A percentile compares a stretch with the other conserved stretches of the same genome.
phyloP scores from a whole-genome alignment of 352 stramenopile genomes.

The Phytophthora pluvialis region DNA sequence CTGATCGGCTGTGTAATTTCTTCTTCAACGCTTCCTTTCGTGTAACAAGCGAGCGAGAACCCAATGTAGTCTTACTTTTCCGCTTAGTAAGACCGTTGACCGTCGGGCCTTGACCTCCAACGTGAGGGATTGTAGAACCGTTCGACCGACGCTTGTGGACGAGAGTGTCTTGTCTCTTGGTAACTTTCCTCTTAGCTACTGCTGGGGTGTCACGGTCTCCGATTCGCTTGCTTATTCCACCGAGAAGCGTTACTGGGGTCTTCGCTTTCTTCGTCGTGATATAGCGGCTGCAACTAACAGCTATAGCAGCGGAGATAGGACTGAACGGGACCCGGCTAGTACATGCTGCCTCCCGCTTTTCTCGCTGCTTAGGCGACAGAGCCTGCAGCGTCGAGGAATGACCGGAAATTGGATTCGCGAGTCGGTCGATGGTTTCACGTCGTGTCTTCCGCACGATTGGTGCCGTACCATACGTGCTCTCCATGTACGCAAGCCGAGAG shows the following conservation, averaged over 20 bases:
- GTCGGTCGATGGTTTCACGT: slow-evolving; percentile 64
- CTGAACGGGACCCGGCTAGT: slow-evolving; percentile 14
- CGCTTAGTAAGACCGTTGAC: slow-evolving; percentile 1
- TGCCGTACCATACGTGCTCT: slow-evolving; percentile 67
- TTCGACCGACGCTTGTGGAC: slow-evolving; percentile 25
- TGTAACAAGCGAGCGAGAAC: slow-evolving; percentile 21
- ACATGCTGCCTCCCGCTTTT: slow-evolving; percentile 52
- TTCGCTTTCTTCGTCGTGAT: slow-evolving; percentile 14
- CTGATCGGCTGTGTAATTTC: slow-evolving; percentile 34
- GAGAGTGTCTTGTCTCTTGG: slow-evolving; percentile 25
- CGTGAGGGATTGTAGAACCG: neutral
- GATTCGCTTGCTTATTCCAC: neutral
- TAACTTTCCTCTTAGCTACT: slow-evolving; percentile 9
- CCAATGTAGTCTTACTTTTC: slow-evolving; percentile 17
- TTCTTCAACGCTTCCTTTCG: slow-evolving; percentile 54
- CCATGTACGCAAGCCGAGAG: slow-evolving; percentile 60
- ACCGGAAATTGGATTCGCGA: slow-evolving; percentile 76
- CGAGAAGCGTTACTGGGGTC: neutral
- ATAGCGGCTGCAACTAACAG: slow-evolving; percentile 17
- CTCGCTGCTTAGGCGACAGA: slow-evolving; percentile 57
- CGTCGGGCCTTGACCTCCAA: neutral
- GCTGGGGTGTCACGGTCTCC: slow-evolving; percentile 6
- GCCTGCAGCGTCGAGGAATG: slow-evolving; percentile 71
- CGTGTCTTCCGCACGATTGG: slow-evolving; percentile 48
- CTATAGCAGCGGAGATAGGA: slow-evolving; percentile 25